These are phyloP conservation scores for Fusarium sp. DNA, from an alignment of 2,329 filamentous ascomycete genomes.

Conservation along the genomic window DNA sequence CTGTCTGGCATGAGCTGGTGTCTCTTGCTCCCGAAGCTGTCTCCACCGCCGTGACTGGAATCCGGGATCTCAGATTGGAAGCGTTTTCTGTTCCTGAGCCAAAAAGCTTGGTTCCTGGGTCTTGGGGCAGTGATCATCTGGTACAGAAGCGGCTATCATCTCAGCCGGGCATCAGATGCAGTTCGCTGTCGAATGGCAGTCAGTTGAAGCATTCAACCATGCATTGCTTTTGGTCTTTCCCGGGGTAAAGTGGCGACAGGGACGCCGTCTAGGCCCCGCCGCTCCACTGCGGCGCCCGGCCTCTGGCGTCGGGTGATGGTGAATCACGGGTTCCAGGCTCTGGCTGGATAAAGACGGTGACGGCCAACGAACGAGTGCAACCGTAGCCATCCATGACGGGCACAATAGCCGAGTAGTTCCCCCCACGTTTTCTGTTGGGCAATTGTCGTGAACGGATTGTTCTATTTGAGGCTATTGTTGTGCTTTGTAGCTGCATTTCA, in stretches of 20 bases:
- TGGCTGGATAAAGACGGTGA: slow-evolving; percentile 21
- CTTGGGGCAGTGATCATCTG: slow-evolving; percentile 30
- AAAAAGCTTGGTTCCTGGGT: slow-evolving; percentile 4
- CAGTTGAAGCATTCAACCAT: slow-evolving; percentile 1
- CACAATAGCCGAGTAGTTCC: background rate
- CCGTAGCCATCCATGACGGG: slow-evolving; percentile 6
- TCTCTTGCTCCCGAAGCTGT: background rate
- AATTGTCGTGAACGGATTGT: background rate
- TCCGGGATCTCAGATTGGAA: slow-evolving; percentile 7
- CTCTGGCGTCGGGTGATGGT: slow-evolving; percentile 28
- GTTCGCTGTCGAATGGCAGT: background rate
- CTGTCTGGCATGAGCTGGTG: background rate
- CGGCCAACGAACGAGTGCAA: slow-evolving; percentile 21
- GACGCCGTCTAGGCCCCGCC: slow-evolving; percentile 20
- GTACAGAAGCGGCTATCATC: background rate
- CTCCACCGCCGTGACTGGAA: slow-evolving; percentile 1
- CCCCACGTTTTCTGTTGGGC: background rate
- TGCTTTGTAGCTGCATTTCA: background rate
- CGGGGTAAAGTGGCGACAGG: slow-evolving; percentile 40
- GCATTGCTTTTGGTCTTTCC: slow-evolving; percentile 26
- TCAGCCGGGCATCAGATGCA: background rate
- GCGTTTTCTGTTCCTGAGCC: slow-evolving; percentile 31
- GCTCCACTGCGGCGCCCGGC: slow-evolving; percentile 27
- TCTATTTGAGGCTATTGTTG: background rate
- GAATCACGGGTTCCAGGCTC: slow-evolving; percentile 15